Percentiles rank a stretch among this genome's conserved stretches.
Evolutionary conservation across 768 basidiomycete genomes (phyloP).

Genomic region (Lactarius akahatsu): DNA sequence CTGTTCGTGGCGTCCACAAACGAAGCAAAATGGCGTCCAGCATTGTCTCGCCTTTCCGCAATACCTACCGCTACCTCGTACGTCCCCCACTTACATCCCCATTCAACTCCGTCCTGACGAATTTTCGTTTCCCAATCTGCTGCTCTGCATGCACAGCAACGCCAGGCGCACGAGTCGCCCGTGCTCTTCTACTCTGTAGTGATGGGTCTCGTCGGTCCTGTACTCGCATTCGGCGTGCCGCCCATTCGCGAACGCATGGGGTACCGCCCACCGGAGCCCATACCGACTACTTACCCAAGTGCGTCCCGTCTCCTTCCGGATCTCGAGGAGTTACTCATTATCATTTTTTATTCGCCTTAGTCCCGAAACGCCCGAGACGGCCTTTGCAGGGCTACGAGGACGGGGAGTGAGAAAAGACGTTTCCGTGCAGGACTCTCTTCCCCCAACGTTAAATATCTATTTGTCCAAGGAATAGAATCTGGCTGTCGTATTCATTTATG

Average conservation of each 20-base stretch:
- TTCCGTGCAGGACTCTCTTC: background rate
- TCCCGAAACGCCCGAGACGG: slow-evolving; percentile 69
- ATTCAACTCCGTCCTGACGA: background rate
- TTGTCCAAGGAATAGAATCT: background rate
- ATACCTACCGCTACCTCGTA: slow-evolving; percentile 48
- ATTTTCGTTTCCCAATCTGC: background rate
- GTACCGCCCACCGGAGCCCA: slow-evolving; percentile 62
- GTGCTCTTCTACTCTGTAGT: slow-evolving; percentile 86
- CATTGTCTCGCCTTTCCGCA: slow-evolving; percentile 47
- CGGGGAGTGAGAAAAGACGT: slow-evolving; percentile 33
- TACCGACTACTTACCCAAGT: slow-evolving; percentile 82
- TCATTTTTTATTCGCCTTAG: slow-evolving; percentile 37
- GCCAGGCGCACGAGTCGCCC: slow-evolving; percentile 85
- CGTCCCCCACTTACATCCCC: background rate
- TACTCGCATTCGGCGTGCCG: slow-evolving; percentile 71
- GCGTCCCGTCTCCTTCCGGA: slow-evolving; percentile 32
- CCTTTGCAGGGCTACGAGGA: slow-evolving; percentile 77
- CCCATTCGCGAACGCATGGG: slow-evolving; percentile 76
- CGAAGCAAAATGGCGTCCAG: slow-evolving; percentile 43
- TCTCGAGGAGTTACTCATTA: background rate
- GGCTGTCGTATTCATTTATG: background rate
- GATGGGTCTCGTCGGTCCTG: slow-evolving; percentile 73
- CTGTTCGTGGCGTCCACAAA: background rate
- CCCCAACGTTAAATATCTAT: background rate
- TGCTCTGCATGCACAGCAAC: slow-evolving; percentile 55